A percentile compares a stretch with the other conserved stretches of the same genome.
phyloP scores from a whole-genome alignment of 179 eudicot species.

The Beta corolliflora region DNA sequence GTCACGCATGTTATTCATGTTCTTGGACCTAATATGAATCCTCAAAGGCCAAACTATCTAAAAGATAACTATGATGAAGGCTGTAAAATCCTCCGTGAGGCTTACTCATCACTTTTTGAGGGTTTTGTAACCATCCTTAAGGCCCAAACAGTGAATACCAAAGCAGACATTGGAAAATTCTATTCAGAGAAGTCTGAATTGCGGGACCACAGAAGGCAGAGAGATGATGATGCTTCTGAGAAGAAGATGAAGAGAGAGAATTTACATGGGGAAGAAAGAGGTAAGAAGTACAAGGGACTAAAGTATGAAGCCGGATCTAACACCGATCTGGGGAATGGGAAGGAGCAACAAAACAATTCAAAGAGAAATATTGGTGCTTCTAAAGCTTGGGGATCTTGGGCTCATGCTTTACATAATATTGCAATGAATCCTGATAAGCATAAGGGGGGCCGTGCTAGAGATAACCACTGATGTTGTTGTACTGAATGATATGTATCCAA shows the following conservation, averaged over 20 bases:
- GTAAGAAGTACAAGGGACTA: constrained; percentile 59
- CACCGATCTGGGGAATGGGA: constrained; percentile 20
- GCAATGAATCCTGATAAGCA: constrained; percentile 76
- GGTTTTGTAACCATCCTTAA: constrained; percentile 62
- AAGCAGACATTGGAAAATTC: constrained; percentile 17
- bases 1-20: constrained; percentile 96
- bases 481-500: constrained; percentile 77
- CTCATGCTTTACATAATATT: constrained; percentile 66
- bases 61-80: constrained; percentile 71
- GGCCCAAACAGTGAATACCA: constrained; percentile 22
- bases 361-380: constrained; percentile 31
- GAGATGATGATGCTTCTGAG: constrained; percentile 34
- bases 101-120: constrained; percentile 89
- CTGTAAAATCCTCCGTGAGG: constrained; percentile 73
- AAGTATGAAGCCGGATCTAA: constrained; percentile 32
- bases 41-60: constrained; percentile 75
- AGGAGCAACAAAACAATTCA: constrained; percentile 31
- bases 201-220: constrained; percentile 26
- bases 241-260: constrained; percentile 58
- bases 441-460: constrained; percentile 56
- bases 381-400: constrained; percentile 79
- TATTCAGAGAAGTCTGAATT: constrained; percentile 22
- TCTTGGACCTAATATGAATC: constrained; percentile 99
- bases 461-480: constrained; percentile 60
- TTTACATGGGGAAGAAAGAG: constrained; percentile 37